Evolutionary conservation across 257 asterid species (phyloP).

Genomic region (Salvia miltiorrhiza): DNA sequence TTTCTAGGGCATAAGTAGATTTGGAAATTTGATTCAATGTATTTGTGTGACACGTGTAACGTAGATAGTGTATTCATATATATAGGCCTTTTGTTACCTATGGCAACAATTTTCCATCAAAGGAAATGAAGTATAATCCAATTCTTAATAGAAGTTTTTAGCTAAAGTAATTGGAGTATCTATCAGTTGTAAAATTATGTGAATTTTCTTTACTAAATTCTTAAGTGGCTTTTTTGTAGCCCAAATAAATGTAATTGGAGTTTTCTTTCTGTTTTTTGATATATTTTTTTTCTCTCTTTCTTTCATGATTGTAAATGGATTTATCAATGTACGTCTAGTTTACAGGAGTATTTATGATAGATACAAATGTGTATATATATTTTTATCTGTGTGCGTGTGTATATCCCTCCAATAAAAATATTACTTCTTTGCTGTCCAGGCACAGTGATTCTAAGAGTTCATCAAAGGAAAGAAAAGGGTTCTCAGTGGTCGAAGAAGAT

Average conservation of each 20-base stretch:
- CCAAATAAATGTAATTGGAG: no score
- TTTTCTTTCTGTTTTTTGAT: neutral
- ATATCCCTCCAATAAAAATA: neutral
- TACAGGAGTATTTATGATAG: neutral
- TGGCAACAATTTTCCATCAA: neutral
- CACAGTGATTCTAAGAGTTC: conserved; percentile 72
- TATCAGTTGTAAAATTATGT: neutral
- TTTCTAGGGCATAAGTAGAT: neutral
- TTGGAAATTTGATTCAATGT: conserved; percentile 6
- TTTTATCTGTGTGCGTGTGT: no score
- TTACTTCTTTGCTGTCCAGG: conserved; percentile 42
- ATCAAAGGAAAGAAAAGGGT: conserved; percentile 50
- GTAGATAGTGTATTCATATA: neutral
- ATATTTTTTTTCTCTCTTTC: neutral
- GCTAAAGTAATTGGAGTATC: neutral
- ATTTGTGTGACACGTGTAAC: conserved; percentile 15
- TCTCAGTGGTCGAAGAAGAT: conserved; percentile 67
- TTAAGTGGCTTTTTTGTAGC: no score
- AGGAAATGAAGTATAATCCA: neutral
- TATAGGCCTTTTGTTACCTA: neutral
- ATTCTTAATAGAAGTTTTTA: neutral
- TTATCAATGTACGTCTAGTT: neutral
- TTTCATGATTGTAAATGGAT: neutral
- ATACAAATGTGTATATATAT: neutral
- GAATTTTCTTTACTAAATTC: neutral